Evolutionary conservation across 192 early-diverging fungal species (phyloP), one percentile per base, ranked within the genome.

Genomic region (Irineochytrium annulatum): DNA sequence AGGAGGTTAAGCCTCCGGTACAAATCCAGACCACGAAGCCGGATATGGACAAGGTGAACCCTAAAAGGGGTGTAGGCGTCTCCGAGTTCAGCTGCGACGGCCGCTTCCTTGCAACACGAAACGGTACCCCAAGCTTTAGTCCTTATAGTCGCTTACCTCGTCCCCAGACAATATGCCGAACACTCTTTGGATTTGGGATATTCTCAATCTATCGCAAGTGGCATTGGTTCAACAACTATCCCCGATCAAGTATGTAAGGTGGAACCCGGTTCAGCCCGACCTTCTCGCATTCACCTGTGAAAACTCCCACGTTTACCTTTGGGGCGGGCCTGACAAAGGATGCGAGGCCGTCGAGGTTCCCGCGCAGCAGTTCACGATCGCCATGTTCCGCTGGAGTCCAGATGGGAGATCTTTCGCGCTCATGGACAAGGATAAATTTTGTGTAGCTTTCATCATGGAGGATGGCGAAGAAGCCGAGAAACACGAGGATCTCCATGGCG

Each of bases 371-470:
- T 92, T 92, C 71, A 51, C 72, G 27, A 75, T 91, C 26, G 66
- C 60, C 8, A 73, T 68, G 24, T 39, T 89, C 17, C 59, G 67
- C 52, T 93, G 90, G 89, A 84, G 72, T 62, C 83, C 86, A 3
- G 79, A 89, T 66, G 89, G 90, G 4, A 77, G 77, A 43, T 78
- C 79, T 3, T 43, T 92, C 22, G 55, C 87, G 37, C 49, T 93
- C 33, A 67, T 90, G 74, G 87, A 88, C 52, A 86, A 81, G 59
- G 81, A 90, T 29, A 75, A 87, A 70, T 93, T 91, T 65, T 86
- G 86, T 63, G 34, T 89, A 1, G 75, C 69, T 3, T 81, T 74
- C 57, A 65, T 71, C 48, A 56, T 80, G 24, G 67, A 77, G 35
- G 74, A 41, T 60, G 59, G 66, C 19, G 27, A 52, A n/a, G 53